Base-by-base conservation (phyloP, 352 stramenopile species). In the Globisporangium apiculatum region DNA sequence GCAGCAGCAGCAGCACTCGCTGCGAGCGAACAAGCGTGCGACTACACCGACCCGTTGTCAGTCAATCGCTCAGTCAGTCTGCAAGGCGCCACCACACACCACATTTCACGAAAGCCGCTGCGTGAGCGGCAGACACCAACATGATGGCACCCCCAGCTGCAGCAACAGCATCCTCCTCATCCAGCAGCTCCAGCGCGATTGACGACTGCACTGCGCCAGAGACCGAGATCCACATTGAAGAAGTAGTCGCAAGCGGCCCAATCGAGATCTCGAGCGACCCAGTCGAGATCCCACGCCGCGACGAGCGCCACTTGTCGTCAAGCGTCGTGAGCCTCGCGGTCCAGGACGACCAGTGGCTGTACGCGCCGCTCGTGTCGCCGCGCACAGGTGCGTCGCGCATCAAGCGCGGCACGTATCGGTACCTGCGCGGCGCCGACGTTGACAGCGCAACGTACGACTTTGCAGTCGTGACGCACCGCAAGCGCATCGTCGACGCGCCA, bases 391-490 rank as follows among this genome's bases (percentile, higher is more conserved):
- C 72, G 24, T 61, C 63, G 11, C 52, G 48, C 11, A 61, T 82
- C 48, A 57, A 48, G 7, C 73, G 67, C 8, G 79, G 76, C 51
- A 62, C 60, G 9, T 87, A 76, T 48, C 77, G 79, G 7, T 87
- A 89, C 45, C 49, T 87, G 24, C 79, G 83, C 56, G 73, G 69
- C 37, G 63, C 67, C 7, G 76, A 90, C 46, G 51, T 90, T 42
- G 66, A 87, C 0, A 68, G 68, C 15, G 58, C 60, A 41, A 62
- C 61, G 11, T 90, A 89, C 57, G 83, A 92, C 59, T 92, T 90
- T 67, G 79, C 83, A 10, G 76, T 92, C 49, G 78, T 92, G 41
- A 92, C 83, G 12, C 71, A 71, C n/a, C 64, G 65, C 5, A 58
- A 76, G 48, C 66, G 70, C 37, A 60, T 57, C 17, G 63, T 72